Evolutionary conservation across 2,329 filamentous ascomycete genomes (phyloP), one percentile per base, ranked within the genome.

Genomic region (Microdochium bolleyi): DNA sequence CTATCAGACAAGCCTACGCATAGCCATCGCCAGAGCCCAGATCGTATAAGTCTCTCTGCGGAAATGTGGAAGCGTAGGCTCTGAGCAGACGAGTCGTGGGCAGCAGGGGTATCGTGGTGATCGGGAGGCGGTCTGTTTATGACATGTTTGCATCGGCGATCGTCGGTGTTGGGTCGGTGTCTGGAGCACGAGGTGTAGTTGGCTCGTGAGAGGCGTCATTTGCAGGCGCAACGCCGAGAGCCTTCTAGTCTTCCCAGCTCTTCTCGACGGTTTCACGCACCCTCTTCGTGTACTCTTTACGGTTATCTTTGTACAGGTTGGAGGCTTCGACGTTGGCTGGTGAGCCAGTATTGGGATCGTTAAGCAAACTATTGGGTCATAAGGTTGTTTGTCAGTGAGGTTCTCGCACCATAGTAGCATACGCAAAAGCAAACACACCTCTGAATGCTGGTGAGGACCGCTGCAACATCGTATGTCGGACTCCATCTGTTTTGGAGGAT

Each of bases 401-500:
- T 4, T 22, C 38, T 52, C 32, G 7, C 13, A 14, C 14, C 24
- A 10, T 14, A n/a, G 24, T 32, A 14, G 16, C 9, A 22, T 24
- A 9, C 11, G 25, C 10, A 8, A 3, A 24, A 21, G 24, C 34
- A n/a, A 48, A 50, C 62, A 53, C 61, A 95, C 92, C 92, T 97
- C 70, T 99, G 94, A 59, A 99, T 96, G 66, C 92, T 97, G 44
- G 94, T 99, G 70, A 99, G 73, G 57, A 99, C 92, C 22, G 94
- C 94, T 10, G 94, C 94, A 38, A 99, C 94, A 71, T 99, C 94
- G 70, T 99, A 99, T 10, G 94, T 97, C 16, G 94, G 94, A 68
- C 92, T 97, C 94, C 94, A 99, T 60, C 94, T 80, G 67, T 99
- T 99, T 72, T 99, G 94, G 54, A 99, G 72, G 60, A 99, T 99